Evolutionary conservation across 371 early-diverging fungal genomes (phyloP), one percentile per base, ranked within the genome.

Genomic region (Mucor saturninus): DNA sequence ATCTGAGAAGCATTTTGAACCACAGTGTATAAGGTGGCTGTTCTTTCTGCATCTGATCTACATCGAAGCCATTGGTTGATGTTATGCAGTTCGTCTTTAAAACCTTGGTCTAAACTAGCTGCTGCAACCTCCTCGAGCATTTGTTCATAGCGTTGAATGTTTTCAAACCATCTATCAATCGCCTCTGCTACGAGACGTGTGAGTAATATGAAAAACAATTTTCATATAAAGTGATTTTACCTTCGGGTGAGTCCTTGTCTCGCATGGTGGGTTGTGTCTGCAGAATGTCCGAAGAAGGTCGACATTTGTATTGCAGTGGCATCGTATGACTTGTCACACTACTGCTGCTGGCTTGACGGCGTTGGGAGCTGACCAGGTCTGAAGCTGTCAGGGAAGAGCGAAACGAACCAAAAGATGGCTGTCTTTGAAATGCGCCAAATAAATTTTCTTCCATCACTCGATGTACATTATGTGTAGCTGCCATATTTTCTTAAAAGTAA

Each of bases 61-160:
- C 94, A 93, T 13, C 82, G 83, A 76, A 98, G 95, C 98, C 98
- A 98, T 62, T 95, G 90, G 67, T 98, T 96, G 51, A 98, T 93
- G 49, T 95, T 93, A 38, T 88, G 85, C 45, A 98, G 83, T 74
- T 98, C 98, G 56, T 97, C 96, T 70, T 93, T 91, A 69, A 97
- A 98, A 57, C 86, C 88, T 59, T 93, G 93, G 76, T 96, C 96
- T 59, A 96, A 76, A 71, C 93, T 95, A 32, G 93, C 92, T n/a
- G 83, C 86, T 21, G 95, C 93, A 88, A 96, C 95, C 59, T 94
- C 93, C 72, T 98, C 96, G n/a, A 98, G 83, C 64, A 93, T 96
- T 42, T 89, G 84, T 69, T 98, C 96, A 73, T 94, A 95, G 64
- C 94, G 90, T 63, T 89, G 88, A 51, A 96, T 82, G 64, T 96